Percentiles rank a stretch among this genome's conserved stretches.
These are phyloP conservation scores for Solanum pinnatisectum DNA, from an alignment of 257 asterid genomes.

Conservation along the genomic window DNA sequence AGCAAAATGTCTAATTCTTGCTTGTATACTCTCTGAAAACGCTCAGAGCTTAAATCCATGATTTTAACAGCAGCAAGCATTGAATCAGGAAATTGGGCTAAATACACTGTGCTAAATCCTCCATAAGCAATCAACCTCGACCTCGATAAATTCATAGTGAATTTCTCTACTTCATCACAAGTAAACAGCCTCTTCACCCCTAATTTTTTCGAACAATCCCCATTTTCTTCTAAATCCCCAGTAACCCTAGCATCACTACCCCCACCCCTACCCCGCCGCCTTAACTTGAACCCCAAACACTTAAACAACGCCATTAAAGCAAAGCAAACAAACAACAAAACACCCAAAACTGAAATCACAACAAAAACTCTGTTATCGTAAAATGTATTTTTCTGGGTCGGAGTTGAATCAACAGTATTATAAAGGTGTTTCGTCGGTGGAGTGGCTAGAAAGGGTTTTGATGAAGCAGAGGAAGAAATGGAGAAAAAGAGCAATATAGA, in stretches of 20 bases:
- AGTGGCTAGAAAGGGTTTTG: not conserved
- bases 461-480: not conserved
- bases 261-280: not conserved
- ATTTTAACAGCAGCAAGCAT: constrained; percentile 45
- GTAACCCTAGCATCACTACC: not conserved
- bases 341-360: not conserved
- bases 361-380: not conserved
- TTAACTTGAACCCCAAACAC: not conserved
- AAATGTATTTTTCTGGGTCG: not conserved
- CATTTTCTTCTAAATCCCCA: not conserved
- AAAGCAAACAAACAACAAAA: not conserved
- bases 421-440: not conserved
- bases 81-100: constrained; percentile 36
- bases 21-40: constrained; percentile 30
- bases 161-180: constrained; percentile 35
- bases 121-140: constrained; percentile 52
- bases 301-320: not conserved
- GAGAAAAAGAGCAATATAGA: not conserved
- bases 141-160: constrained; percentile 25
- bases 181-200: not conserved
- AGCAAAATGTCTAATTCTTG: constrained; percentile 50
- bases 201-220: not conserved
- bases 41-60: constrained; percentile 33
- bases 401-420: not conserved
- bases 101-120: constrained; percentile 67